Base-by-base conservation (phyloP, 768 basidiomycete genomes). In the Tulasnella sp. region DNA sequence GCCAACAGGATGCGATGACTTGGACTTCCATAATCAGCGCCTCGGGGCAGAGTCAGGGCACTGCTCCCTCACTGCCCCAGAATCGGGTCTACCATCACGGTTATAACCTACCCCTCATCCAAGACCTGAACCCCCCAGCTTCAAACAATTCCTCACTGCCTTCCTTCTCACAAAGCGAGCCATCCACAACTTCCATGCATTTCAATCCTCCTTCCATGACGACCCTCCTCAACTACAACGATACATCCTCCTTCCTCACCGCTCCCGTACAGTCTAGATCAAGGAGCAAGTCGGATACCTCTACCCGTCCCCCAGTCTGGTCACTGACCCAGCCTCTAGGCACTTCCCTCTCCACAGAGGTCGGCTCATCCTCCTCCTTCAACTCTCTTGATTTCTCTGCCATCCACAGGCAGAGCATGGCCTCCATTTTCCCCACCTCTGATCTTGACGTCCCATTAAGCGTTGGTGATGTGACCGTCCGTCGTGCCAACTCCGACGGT, bases 401-500 rank as follows among this genome's bases (percentile, higher is more conserved):
- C 31, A 57, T 51, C 17, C 61, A 62, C 17, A 60, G 34, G 19
- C 34, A 1, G 2, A 34, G 34, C 49, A 35, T 39, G 32, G 32
- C 32, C 8, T 39, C 32, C 49, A 3, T 39, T 23, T 51, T 19
- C 14, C 27, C 11, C 36, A 34, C 31, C 1, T 23, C 6, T 23
- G 32, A 51, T 17, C 15, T 39, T 2, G 49, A 48, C 14, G 2
- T 48, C 19, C 27, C 45, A 2, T 29, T 48, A 32, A 32, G 45
- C 34, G 14, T 48, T 1, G 25, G 45, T 11, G 45, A 48, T 23
- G 71, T 67, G 25, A 63, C 68, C 29, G 61, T 82, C n/a, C 75
- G 79, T 49, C 74, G 81, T 17, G 69, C 70, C 49, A 75, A 74
- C 61, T 78, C 78, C 8, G 78, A 80, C 55, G 65, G 68, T 56